Conservation (phyloP, 176 grass and related monocot species). For the Triticum urartu region DNA sequence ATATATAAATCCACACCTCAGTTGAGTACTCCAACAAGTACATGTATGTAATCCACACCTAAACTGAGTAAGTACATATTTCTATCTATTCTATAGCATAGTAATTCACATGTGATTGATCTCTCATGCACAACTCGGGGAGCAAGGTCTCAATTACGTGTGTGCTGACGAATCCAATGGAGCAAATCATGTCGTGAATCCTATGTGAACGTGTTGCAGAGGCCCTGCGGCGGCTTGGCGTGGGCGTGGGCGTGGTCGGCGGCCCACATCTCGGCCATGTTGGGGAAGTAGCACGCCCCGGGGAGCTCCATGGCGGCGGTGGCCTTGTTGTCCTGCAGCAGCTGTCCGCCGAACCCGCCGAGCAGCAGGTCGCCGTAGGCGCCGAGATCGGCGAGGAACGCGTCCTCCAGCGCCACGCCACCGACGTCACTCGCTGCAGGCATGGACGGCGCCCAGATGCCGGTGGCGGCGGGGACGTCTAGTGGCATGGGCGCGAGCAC, state of each 20-base stretch:
- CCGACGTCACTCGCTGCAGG: not conserved
- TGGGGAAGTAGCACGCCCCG: conserved; percentile 50
- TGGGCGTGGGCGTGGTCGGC: not conserved
- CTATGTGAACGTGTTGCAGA: conserved; percentile 39
- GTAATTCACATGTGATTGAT: conserved; percentile 30
- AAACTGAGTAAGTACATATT: too few species aligned
- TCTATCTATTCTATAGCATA: not conserved
- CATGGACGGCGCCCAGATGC: not conserved
- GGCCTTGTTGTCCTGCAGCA: conserved; percentile 22
- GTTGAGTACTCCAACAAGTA: too few species aligned
- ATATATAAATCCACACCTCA: too few species aligned
- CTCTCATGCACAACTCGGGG: not conserved
- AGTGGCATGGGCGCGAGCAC: conserved; percentile 29
- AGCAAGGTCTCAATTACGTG: not conserved
- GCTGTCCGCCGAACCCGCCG: not conserved
- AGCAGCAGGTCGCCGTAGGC: conserved; percentile 45
- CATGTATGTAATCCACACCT: too few species aligned
- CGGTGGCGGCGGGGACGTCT: not conserved
- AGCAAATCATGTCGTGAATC: not conserved
- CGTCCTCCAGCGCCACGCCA: conserved; percentile 10
- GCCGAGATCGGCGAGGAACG: conserved; percentile 34
- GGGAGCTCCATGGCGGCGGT: conserved; percentile 40
- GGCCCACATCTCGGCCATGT: conserved; percentile 48
- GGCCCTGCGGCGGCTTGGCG: conserved; percentile 27
- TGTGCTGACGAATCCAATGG: not conserved